phyloP scores from a whole-genome alignment of 345 rosid species.

The Salix udensis region DNA sequence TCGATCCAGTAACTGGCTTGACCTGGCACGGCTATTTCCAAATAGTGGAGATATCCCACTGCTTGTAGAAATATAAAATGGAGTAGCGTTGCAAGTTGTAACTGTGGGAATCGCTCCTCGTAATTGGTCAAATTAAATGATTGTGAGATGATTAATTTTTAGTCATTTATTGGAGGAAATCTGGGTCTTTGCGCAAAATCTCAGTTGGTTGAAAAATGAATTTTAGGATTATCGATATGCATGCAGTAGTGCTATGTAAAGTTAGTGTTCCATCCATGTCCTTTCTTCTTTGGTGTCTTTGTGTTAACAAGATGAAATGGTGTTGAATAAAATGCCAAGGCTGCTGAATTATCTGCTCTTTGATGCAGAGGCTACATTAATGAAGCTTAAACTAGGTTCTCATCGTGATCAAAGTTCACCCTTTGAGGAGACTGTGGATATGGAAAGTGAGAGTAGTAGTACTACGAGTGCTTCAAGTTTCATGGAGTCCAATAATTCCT shows the following conservation, averaged over 20 bases:
- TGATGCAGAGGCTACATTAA: slow-evolving; percentile 61
- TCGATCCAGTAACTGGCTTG: no score
- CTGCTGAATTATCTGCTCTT: neutral
- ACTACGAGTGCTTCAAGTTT: slow-evolving; percentile 12
- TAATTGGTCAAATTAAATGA: no score
- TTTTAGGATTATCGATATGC: neutral
- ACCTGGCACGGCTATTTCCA: no score
- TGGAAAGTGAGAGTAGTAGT: slow-evolving; percentile 17
- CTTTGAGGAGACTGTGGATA: slow-evolving; percentile 4
- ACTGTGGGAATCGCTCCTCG: no score
- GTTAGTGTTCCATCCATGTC: neutral
- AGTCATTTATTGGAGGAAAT: no score
- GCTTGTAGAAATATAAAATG: no score
- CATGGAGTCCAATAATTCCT: slow-evolving; percentile 10
- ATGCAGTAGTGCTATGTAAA: neutral
- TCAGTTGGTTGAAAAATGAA: neutral
- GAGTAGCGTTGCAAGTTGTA: no score
- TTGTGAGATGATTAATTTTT: no score
- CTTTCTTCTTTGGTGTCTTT: neutral
- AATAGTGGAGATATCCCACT: no score
- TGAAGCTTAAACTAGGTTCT: slow-evolving; percentile 77
- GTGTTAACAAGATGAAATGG: neutral
- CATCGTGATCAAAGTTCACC: slow-evolving; percentile 25
- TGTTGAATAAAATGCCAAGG: neutral
- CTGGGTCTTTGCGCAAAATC: no score